Evolutionary conservation across 2,329 filamentous ascomycete species (phyloP), one percentile per base, ranked within the genome.

Genomic region (Didymellaceae sp.): DNA sequence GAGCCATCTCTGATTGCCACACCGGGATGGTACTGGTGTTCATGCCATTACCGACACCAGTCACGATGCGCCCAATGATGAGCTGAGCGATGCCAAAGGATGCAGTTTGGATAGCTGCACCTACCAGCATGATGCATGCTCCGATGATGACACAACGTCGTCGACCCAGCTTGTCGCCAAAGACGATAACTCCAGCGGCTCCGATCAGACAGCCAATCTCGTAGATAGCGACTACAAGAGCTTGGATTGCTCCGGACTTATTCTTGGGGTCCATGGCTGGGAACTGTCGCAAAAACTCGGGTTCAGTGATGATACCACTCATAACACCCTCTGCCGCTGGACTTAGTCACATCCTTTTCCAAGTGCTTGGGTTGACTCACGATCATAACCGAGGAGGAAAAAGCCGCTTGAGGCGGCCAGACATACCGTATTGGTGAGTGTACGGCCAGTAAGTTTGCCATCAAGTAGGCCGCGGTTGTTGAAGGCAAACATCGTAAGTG

Each of bases 391-490:
- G 56, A 84, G 80, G 9, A 79, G 72, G 56, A 89, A 76, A 67
- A 90, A 90, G 72, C 89, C 87, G 40, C 86, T 82, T 63, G 87
- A 87, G 50, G 88, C 88, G 63, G 90, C 82, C n/a, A n/a, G n/a
- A n/a, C n/a, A n/a, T n/a, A n/a, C n/a, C n/a, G n/a, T n/a, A n/a
- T n/a, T n/a, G n/a, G n/a, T n/a, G n/a, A n/a, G n/a, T n/a, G n/a
- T n/a, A n/a, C n/a, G n/a, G n/a, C n/a, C n/a, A n/a, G n/a, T n/a
- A n/a, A n/a, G n/a, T n/a, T n/a, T n/a, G n/a, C n/a, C n/a, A n/a
- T n/a, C n/a, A n/a, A n/a, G n/a, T n/a, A n/a, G n/a, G n/a, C n/a
- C n/a, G n/a, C n/a, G n/a, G n/a, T n/a, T n/a, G n/a, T n/a, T n/a
- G n/a, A n/a, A n/a, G n/a, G n/a, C n/a, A n/a, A n/a, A n/a, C n/a